phyloP scores from a whole-genome alignment of 2,329 filamentous ascomycete species.

The Penicillium sp. region DNA sequence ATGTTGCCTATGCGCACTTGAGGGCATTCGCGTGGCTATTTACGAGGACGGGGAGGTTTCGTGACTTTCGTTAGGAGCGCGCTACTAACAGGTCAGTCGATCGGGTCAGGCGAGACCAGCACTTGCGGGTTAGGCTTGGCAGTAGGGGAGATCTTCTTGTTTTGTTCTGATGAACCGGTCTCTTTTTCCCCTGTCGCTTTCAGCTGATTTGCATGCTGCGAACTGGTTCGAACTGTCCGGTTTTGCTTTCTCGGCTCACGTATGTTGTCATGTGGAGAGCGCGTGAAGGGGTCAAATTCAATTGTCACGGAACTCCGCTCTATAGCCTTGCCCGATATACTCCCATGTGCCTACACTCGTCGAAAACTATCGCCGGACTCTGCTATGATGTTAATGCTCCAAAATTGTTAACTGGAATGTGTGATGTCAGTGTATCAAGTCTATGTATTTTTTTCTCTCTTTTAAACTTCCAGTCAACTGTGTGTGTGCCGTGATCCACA shows the following conservation, averaged over 20 bases:
- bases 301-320: not conserved
- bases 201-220: not conserved
- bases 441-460: not conserved
- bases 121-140: constrained; percentile 7
- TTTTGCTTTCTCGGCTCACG: not conserved
- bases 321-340: not conserved
- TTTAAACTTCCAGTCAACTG: not conserved
- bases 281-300: not conserved
- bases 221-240: not conserved
- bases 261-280: not conserved
- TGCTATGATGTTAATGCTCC: too few relatives aligned
- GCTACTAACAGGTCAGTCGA: constrained; percentile 21
- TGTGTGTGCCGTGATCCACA: not conserved
- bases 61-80: not conserved
- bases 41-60: not conserved
- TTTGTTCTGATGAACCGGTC: not conserved
- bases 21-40: constrained; percentile 1
- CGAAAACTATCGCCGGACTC: too few relatives aligned
- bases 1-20: constrained; percentile 3
- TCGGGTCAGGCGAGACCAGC: constrained; percentile 20
- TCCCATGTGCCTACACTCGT: too few relatives aligned
- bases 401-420: not conserved
- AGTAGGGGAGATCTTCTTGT: constrained; percentile 6
- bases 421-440: not conserved
- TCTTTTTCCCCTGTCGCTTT: not conserved